These are phyloP conservation scores for Pseudohalonectria lignicola DNA, from an alignment of 2,329 filamentous ascomycete genomes.

Conservation along the genomic window DNA sequence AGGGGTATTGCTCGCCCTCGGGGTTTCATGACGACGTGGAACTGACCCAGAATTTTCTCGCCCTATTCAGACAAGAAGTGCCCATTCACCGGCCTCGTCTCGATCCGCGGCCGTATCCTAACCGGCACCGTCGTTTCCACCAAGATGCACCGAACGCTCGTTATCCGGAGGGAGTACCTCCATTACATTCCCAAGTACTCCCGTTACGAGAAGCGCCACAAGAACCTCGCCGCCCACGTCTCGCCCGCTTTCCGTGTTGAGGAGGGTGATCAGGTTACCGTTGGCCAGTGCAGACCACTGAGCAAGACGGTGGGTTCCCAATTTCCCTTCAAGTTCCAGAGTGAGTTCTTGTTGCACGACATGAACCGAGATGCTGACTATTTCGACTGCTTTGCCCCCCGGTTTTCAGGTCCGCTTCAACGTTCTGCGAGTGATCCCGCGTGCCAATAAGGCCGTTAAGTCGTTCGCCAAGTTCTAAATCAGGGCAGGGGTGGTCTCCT, in stretches of 20 bases:
- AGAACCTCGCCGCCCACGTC: conserved; percentile 98
- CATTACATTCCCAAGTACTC: conserved; percentile 99
- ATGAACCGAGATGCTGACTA: conserved; percentile 1
- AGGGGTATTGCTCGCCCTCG: too few relatives aligned
- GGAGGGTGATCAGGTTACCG: conserved; percentile 98
- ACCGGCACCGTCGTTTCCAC: conserved; percentile 98
- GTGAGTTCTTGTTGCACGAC: too few relatives aligned
- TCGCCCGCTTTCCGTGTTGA: conserved; percentile 99
- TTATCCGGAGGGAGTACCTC: conserved; percentile 99
- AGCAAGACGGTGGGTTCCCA: conserved; percentile 68
- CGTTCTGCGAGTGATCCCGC: conserved; percentile 94
- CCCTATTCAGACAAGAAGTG: conserved; percentile 99
- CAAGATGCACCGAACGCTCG: conserved; percentile 99
- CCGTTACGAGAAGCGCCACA: conserved; percentile 99
- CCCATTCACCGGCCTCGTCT: conserved; percentile 98
- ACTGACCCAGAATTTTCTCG: too few relatives aligned
- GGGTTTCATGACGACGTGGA: too few relatives aligned
- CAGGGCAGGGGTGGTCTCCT: neutral
- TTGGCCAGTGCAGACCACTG: conserved; percentile 98
- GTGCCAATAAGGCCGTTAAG: conserved; percentile 97
- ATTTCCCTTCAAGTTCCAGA: neutral
- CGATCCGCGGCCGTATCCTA: conserved; percentile 99
- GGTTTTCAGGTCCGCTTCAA: conserved; percentile 84
- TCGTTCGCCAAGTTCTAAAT: conserved; percentile 96
- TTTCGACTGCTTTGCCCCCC: neutral